Evolutionary conservation across 1,284 basidiomycete species (phyloP), one percentile per base, ranked within the genome.

Genomic region (Leccinum fuscescens): DNA sequence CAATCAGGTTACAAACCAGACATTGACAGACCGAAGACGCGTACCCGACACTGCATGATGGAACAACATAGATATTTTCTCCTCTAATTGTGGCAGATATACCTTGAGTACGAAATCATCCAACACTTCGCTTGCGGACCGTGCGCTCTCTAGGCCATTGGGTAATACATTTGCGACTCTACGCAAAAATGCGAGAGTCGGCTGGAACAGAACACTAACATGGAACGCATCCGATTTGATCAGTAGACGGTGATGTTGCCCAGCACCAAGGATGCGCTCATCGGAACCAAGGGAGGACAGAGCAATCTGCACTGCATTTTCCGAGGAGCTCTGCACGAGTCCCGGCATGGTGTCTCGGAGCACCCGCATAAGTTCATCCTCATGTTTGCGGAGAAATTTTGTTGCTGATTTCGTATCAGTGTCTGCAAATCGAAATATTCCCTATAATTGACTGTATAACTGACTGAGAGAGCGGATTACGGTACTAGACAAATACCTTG

Each of bases 161-260:
- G 93, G 93, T 22, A 96, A 79, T 22, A 92, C 80, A 22, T 86
- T 83, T 35, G 86, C 76, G 48, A 92, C 78, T 14, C 90, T 85
- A 60, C 90, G 83, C 63, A 98, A 81, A 73, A 97, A 98, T 0
- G 89, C 80, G 9, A 98, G 78, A 6, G 95, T 96, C 0, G 97
- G 96, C 66, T 94, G 93, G 76, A 99, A 98, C 12, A 99, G 80
- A 12, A 96, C 86, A 55, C 89, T 92, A 55, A 98, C 93, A 76
- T 98, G 95, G 79, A 98, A 98, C 1, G 94, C 92, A 72, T 98
- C 93, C 1, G 97, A 90, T 62, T 88, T 88, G 62, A 98, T 90
- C 31, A 99, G 82, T 20, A 92, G 79, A 24, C 92, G 86, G 77
- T 98, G 95, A 57, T 90, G 90, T 53, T 92, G 88, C 48, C 86